Conservation (phyloP, 495 filamentous ascomycete species). For the Ascobolus immersus region DNA sequence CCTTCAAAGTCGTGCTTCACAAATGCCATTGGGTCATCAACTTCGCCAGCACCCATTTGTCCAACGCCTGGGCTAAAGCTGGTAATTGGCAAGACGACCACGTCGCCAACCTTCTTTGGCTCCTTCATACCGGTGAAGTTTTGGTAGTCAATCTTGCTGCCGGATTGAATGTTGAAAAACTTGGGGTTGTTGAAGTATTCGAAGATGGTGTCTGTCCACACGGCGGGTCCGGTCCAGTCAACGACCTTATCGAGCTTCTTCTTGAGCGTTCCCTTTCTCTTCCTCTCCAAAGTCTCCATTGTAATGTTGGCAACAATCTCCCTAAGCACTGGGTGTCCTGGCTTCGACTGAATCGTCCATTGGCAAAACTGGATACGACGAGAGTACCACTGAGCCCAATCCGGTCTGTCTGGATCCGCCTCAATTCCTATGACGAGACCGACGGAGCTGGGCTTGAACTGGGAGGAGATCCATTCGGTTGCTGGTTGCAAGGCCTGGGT, state of each 20-base stretch:
- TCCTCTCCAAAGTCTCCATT: slow-evolving; percentile 49
- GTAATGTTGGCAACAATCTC: slow-evolving; percentile 75
- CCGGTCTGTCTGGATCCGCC: slow-evolving; percentile 73
- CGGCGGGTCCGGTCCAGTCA: slow-evolving; percentile 81
- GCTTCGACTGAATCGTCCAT: slow-evolving; percentile 93
- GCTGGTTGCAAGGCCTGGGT: slow-evolving; percentile 63
- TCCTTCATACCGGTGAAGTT: slow-evolving; percentile 71
- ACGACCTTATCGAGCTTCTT: slow-evolving; percentile 57
- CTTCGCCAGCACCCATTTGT: slow-evolving; percentile 77
- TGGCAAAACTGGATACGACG: slow-evolving; percentile 94
- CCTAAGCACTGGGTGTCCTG: slow-evolving; percentile 72
- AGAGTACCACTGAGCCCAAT: slow-evolving; percentile 91
- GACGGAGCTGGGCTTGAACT: slow-evolving; percentile 46
- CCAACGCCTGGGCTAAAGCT: slow-evolving; percentile 88
- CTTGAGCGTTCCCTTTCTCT: slow-evolving; percentile 39
- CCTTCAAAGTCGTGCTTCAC: slow-evolving; percentile 95
- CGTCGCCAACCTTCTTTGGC: slow-evolving; percentile 72
- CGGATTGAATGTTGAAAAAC: slow-evolving; percentile 63
- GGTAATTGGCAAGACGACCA: slow-evolving; percentile 82
- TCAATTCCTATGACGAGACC: slow-evolving; percentile 86
- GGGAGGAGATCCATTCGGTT: slow-evolving; percentile 59
- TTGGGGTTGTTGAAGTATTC: slow-evolving; percentile 74
- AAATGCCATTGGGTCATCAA: slow-evolving; percentile 89
- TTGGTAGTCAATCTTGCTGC: slow-evolving; percentile 52
- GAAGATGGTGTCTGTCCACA: slow-evolving; percentile 89